These are phyloP conservation scores for Globisporangium heterothallicum DNA, from an alignment of 352 stramenopile genomes.

Conservation along the genomic window DNA sequence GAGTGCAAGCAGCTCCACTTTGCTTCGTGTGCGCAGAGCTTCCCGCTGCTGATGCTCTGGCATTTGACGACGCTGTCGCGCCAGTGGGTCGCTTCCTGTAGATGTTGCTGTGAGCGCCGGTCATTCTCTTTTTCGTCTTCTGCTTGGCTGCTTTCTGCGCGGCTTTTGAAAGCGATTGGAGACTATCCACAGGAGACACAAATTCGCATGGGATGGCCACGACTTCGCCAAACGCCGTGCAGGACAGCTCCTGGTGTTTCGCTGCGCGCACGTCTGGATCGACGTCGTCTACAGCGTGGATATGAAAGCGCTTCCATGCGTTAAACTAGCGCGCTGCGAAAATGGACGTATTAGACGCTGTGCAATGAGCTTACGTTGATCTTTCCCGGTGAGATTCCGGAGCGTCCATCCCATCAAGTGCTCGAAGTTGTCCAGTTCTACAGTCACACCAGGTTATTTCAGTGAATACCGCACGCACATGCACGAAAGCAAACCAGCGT, in stretches of 20 bases:
- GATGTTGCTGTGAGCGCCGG: slow-evolving; percentile 10
- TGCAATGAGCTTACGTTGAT: slow-evolving; percentile 1
- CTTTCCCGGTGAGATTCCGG: slow-evolving; percentile 18
- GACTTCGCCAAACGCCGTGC: slow-evolving; percentile 29
- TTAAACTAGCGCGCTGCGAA: background rate
- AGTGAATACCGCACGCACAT: too few relatives aligned
- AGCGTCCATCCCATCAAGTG: slow-evolving; percentile 61
- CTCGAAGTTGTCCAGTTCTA: slow-evolving; percentile 56
- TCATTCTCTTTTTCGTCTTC: slow-evolving; percentile 12
- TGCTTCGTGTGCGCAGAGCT: slow-evolving; percentile 3
- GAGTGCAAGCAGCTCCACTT: background rate
- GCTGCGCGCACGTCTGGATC: slow-evolving; percentile 7
- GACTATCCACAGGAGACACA: slow-evolving; percentile 21
- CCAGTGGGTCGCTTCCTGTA: slow-evolving; percentile 30
- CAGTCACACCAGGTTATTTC: background rate
- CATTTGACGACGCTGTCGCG: slow-evolving; percentile 10
- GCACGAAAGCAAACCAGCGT: background rate
- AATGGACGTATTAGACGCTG: background rate
- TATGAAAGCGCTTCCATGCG: background rate
- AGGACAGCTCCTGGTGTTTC: slow-evolving; percentile 19
- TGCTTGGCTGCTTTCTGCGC: slow-evolving; percentile 11
- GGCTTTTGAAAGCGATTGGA: background rate
- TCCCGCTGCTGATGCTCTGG: background rate
- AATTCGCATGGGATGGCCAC: slow-evolving; percentile 40
- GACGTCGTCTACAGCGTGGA: slow-evolving; percentile 13